Evolutionary conservation across 768 basidiomycete species (phyloP).

Genomic region (Holtermanniella nyarrowii): DNA sequence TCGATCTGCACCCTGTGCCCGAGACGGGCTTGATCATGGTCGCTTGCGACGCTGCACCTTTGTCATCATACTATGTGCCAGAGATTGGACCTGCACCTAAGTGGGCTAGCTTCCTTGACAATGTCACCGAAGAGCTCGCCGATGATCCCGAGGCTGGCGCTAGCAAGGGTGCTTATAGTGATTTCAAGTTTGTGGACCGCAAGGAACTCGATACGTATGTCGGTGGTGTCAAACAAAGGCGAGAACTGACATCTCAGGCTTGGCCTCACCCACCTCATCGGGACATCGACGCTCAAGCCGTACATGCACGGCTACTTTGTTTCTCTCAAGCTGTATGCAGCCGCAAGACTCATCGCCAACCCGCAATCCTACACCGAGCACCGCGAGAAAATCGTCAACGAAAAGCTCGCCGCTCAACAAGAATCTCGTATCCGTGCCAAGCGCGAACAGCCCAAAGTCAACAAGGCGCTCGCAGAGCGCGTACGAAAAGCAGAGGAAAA

Average conservation of each 20-base stretch:
- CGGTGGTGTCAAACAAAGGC: neutral
- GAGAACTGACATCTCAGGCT: constrained; percentile 48
- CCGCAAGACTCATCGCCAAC: constrained; percentile 89
- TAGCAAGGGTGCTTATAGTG: constrained; percentile 60
- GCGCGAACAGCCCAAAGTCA: constrained; percentile 66
- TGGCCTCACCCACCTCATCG: constrained; percentile 87
- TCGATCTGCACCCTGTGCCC: constrained; percentile 81
- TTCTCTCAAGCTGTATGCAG: constrained; percentile 88
- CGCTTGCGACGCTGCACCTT: constrained; percentile 93
- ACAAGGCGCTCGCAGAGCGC: constrained; percentile 78
- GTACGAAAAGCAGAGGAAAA: constrained; percentile 48
- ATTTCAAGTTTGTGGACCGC: constrained; percentile 93
- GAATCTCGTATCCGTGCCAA: constrained; percentile 81
- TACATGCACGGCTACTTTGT: constrained; percentile 99
- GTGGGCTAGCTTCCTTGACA: constrained; percentile 97
- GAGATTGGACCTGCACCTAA: constrained; percentile 91
- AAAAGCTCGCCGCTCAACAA: constrained; percentile 86
- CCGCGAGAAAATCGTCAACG: constrained; percentile 72
- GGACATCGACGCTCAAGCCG: constrained; percentile 89
- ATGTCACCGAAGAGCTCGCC: constrained; percentile 90
- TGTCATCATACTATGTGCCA: constrained; percentile 89
- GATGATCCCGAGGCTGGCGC: constrained; percentile 61
- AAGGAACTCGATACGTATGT: constrained; percentile 73
- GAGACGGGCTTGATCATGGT: constrained; percentile 79
- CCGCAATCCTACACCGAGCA: constrained; percentile 93